These are phyloP conservation scores for Hymenoscyphus salicellus DNA, from an alignment of 2,329 filamentous ascomycete genomes.

Conservation along the genomic window DNA sequence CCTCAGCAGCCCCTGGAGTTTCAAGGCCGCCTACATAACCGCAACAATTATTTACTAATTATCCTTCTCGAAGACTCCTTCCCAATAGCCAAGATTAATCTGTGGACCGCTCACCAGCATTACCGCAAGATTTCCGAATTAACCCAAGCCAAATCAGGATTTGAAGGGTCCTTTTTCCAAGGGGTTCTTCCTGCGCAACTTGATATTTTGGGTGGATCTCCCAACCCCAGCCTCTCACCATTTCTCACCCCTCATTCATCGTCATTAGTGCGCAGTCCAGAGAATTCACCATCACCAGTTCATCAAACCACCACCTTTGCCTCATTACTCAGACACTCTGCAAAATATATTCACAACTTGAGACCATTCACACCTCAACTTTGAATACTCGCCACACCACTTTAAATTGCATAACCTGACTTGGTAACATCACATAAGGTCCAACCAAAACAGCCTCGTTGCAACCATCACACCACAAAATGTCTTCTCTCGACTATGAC, in stretches of 20 bases:
- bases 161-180: neutral
- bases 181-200: neutral
- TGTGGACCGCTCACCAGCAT: neutral
- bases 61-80: neutral
- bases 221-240: neutral
- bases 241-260: slow-evolving; percentile 2
- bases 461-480: slow-evolving; percentile 16
- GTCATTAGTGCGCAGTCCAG: neutral
- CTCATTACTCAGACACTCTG: neutral
- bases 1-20: neutral
- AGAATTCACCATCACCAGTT: neutral
- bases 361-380: slow-evolving; percentile 1
- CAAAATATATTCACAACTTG: neutral
- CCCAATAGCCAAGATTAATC: neutral
- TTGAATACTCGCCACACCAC: neutral
- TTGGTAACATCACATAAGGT: neutral
- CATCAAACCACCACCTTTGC: neutral
- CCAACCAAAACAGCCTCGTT: neutral
- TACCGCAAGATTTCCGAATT: neutral
- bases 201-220: neutral
- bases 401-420: neutral
- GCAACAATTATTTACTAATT: neutral
- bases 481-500: slow-evolving; percentile 32
- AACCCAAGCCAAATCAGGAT: neutral
- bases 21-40: neutral